phyloP scores from a whole-genome alignment of 345 rosid genomes.

The Linum trigynum region DNA sequence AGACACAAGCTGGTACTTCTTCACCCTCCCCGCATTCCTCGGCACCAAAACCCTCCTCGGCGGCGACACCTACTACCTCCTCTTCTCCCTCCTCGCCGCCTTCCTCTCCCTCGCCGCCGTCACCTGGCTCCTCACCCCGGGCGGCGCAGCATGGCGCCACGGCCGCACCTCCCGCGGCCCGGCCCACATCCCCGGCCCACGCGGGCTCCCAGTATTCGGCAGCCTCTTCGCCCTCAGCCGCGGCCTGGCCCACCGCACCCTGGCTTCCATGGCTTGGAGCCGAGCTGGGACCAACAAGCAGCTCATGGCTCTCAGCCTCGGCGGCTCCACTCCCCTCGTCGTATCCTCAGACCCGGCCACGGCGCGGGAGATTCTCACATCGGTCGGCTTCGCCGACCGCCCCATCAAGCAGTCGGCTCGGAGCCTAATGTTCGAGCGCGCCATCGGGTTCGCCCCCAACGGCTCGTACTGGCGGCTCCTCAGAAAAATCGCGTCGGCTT shows the following conservation, averaged over 20 bases:
- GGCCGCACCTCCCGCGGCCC: conserved; percentile 42
- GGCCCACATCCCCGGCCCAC: conserved; percentile 56
- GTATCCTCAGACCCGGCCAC: conserved; percentile 62
- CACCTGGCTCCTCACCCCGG: conserved; percentile 43
- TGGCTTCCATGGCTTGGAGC: conserved; percentile 30
- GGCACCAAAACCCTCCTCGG: conserved; percentile 22
- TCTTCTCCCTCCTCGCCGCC: conserved; percentile 32
- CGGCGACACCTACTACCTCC: conserved; percentile 18
- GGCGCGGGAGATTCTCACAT: conserved; percentile 52
- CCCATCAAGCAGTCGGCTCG: conserved; percentile 72
- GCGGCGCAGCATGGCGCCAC: conserved; percentile 67
- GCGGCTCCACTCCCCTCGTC: conserved; percentile 45
- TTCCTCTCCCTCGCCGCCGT: conserved; percentile 29
- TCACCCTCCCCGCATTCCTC: conserved; percentile 51
- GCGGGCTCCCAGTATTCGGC: conserved; percentile 56
- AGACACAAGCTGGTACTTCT: conserved; percentile 51
- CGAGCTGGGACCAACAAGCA: conserved; percentile 33
- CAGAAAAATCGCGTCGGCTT: conserved; percentile 47
- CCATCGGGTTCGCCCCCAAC: conserved; percentile 74
- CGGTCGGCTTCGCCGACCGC: conserved; percentile 59
- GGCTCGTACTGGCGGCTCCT: conserved; percentile 73
- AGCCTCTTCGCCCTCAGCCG: conserved; percentile 52
- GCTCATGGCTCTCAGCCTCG: conserved; percentile 69
- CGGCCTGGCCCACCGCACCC: conserved; percentile 46
- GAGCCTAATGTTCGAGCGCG: conserved; percentile 60